Percentiles rank a stretch among this genome's conserved stretches.
These are phyloP conservation scores for Pseudocercospora crystallina DNA, from an alignment of 2,329 filamentous ascomycete genomes.

Conservation along the genomic window DNA sequence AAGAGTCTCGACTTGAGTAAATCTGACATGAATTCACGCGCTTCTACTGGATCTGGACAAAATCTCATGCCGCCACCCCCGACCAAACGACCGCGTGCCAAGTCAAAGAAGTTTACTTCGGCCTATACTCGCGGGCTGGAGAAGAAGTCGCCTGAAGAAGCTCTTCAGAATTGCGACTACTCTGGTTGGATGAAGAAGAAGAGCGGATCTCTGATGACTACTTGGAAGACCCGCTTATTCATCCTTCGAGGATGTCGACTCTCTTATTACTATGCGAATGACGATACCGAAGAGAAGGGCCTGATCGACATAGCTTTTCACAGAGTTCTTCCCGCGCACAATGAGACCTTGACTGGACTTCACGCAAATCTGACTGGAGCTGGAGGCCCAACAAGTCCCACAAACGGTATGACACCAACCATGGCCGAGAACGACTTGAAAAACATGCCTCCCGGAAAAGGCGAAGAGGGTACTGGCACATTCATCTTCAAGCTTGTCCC, in stretches of 20 bases:
- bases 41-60: conserved; percentile 45
- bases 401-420: conserved; percentile 40
- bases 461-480: conserved; percentile 58
- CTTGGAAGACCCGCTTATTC: conserved; percentile 96
- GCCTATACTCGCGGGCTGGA: conserved; percentile 85
- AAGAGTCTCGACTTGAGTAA: conserved; percentile 37
- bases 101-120: conserved; percentile 82
- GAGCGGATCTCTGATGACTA: conserved; percentile 91
- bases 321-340: conserved; percentile 90
- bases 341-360: conserved; percentile 83
- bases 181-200: conserved; percentile 99
- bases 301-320: conserved; percentile 98
- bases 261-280: conserved; percentile 94
- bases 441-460: conserved; percentile 37
- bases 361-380: conserved; percentile 90
- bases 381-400: conserved; percentile 58
- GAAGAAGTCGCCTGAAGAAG: conserved; percentile 77
- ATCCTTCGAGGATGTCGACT: conserved; percentile 86
- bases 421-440: conserved; percentile 38
- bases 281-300: conserved; percentile 88
- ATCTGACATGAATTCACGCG: conserved; percentile 40
- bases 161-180: conserved; percentile 84
- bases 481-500: conserved; percentile 99
- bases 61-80: conserved; percentile 33
- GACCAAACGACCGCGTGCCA: conserved; percentile 25